These are phyloP conservation scores for Candida namnaoensis DNA, from an alignment of 805 yeast species.

Conservation along the genomic window DNA sequence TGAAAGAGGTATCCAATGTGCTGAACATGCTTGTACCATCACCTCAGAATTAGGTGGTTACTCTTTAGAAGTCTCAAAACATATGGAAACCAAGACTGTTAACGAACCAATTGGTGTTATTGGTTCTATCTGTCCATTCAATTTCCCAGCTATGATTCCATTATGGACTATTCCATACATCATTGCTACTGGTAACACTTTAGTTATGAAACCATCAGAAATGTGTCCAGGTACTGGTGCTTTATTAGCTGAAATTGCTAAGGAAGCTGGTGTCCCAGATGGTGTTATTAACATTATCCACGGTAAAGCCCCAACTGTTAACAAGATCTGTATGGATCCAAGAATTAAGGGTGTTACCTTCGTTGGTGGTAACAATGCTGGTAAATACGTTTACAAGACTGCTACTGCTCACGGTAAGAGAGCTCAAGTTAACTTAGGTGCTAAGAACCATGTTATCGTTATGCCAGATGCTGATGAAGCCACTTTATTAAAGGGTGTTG, in stretches of 20 bases:
- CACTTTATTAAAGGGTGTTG: slow-evolving; percentile 55
- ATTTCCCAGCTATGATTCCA: slow-evolving; percentile 79
- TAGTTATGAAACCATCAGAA: slow-evolving; percentile 63
- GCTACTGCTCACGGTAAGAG: slow-evolving; percentile 66
- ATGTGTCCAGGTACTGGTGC: slow-evolving; percentile 78
- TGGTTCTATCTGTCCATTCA: slow-evolving; percentile 73
- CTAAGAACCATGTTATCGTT: slow-evolving; percentile 69
- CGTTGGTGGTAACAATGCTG: slow-evolving; percentile 76
- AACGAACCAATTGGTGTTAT: slow-evolving; percentile 71
- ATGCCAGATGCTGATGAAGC: slow-evolving; percentile 65
- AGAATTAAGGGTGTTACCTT: slow-evolving; percentile 70
- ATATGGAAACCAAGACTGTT: slow-evolving; percentile 67
- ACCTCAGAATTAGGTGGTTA: slow-evolving; percentile 58
- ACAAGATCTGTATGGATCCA: slow-evolving; percentile 61
- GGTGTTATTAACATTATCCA: slow-evolving; percentile 69
- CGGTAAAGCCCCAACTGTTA: slow-evolving; percentile 67
- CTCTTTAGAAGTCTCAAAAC: slow-evolving; percentile 55
- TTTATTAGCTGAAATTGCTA: slow-evolving; percentile 62
- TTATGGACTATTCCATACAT: slow-evolving; percentile 48
- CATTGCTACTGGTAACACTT: slow-evolving; percentile 67
- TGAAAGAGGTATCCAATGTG: slow-evolving; percentile 71
- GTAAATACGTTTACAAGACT: slow-evolving; percentile 59
- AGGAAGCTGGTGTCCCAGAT: slow-evolving; percentile 68
- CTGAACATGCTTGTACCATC: slow-evolving; percentile 65
- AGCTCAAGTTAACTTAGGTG: slow-evolving; percentile 73